Conservation (phyloP, 2,329 filamentous ascomycete species). For the Paraconiothyrium sp. region DNA sequence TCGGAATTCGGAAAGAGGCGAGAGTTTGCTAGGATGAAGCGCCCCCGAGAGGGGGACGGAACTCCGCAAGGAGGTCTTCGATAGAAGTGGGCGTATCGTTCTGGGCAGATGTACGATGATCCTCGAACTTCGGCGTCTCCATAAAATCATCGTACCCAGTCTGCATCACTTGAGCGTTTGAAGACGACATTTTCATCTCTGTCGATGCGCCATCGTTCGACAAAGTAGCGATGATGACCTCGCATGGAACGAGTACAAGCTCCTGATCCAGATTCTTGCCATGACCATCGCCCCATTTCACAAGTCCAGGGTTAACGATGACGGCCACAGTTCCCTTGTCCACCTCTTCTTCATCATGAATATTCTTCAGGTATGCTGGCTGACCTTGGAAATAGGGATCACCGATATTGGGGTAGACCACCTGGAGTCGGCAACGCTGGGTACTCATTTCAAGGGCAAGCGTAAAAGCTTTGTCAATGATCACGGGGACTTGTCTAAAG, state of each 20-base stretch:
- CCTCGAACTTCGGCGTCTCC: no score
- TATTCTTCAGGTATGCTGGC: conserved; percentile 12
- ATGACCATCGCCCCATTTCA: conserved; percentile 37
- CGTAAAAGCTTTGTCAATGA: conserved; percentile 28
- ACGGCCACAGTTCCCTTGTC: conserved; percentile 23
- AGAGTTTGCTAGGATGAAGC: no score
- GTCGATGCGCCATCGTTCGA: no score
- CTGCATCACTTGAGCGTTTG: no score
- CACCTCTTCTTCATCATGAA: conserved; percentile 12
- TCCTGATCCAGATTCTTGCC: conserved; percentile 29
- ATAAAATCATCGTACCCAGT: no score
- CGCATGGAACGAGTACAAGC: conserved; percentile 22
- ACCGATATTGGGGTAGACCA: conserved; percentile 28
- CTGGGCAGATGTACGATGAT: no score
- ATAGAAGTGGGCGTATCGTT: no score
- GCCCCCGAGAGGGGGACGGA: no score
- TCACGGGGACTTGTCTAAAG: neutral
- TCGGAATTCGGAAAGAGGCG: no score
- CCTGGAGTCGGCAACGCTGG: conserved; percentile 28
- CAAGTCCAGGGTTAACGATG: conserved; percentile 31
- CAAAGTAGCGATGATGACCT: neutral
- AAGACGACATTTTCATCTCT: no score
- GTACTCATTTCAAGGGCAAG: conserved; percentile 28
- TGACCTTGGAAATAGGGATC: conserved; percentile 10
- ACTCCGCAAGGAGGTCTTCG: no score